Evolutionary conservation across 257 asterid species (phyloP).

Genomic region (Ligustrum vulgare): DNA sequence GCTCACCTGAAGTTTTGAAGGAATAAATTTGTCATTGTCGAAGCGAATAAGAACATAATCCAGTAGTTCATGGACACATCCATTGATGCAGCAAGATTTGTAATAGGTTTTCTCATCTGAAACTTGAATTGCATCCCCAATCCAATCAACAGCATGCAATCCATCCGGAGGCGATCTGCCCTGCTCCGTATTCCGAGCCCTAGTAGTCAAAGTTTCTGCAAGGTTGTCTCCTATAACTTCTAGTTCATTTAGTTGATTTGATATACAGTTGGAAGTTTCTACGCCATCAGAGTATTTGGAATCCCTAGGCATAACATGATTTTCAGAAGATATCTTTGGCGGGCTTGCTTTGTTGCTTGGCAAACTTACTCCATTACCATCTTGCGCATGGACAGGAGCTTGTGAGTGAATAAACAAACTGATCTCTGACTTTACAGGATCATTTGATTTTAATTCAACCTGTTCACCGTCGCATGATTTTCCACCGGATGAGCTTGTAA

Average conservation of each 20-base stretch:
- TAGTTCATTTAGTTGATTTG: constrained; percentile 34
- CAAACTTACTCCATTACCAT: constrained; percentile 16
- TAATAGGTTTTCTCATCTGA: constrained; percentile 66
- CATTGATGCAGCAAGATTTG: constrained; percentile 66
- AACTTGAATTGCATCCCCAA: constrained; percentile 54
- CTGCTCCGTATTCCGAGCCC: constrained; percentile 34
- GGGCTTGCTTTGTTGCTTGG: constrained; percentile 33
- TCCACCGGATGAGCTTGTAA: constrained; percentile 36
- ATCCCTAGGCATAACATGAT: constrained; percentile 24
- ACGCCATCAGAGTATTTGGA: constrained; percentile 33
- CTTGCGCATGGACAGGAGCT: constrained; percentile 24
- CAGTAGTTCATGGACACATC: constrained; percentile 47
- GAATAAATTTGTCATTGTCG: constrained; percentile 55
- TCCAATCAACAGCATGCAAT: constrained; percentile 62
- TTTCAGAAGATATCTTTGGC: constrained; percentile 37
- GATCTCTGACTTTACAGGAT: constrained; percentile 29
- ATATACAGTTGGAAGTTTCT: constrained; percentile 26
- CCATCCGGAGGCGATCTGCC: constrained; percentile 38
- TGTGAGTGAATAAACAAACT: constrained; percentile 36
- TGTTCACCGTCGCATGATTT: constrained; percentile 29
- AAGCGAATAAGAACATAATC: constrained; percentile 68
- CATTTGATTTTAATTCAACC: constrained; percentile 36
- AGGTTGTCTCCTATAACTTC: constrained; percentile 34
- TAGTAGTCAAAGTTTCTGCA: constrained; percentile 38
- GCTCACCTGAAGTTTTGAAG: constrained; percentile 83